Evolutionary conservation across 768 basidiomycete genomes (phyloP).

Genomic region (Tephrocybe rancida): DNA sequence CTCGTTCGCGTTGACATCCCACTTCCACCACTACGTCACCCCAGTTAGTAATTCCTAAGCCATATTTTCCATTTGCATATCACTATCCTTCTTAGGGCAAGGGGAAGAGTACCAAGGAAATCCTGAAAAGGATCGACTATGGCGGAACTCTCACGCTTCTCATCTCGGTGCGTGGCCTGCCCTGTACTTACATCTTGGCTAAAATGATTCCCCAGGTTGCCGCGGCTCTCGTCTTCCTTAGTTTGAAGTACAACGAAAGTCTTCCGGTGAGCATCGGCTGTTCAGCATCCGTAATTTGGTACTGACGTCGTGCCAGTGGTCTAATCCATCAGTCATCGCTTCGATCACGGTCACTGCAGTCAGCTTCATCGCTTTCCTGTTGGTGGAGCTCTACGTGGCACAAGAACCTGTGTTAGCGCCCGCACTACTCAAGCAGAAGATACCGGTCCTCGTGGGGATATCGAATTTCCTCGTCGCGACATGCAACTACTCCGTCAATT

Average conservation of each 20-base stretch:
- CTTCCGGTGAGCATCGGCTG: constrained; percentile 43
- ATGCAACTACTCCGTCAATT: constrained; percentile 79
- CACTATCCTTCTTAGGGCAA: constrained; percentile 54
- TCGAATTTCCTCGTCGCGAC: constrained; percentile 76
- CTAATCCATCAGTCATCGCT: constrained; percentile 51
- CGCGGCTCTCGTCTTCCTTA: constrained; percentile 68
- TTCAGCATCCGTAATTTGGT: constrained; percentile 4
- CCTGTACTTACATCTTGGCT: neutral
- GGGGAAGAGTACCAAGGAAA: constrained; percentile 63
- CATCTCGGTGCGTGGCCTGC: constrained; percentile 41
- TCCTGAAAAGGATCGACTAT: constrained; percentile 79
- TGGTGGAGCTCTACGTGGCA: constrained; percentile 65
- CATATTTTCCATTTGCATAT: neutral
- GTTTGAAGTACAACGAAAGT: constrained; percentile 69
- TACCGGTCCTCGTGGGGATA: constrained; percentile 71
- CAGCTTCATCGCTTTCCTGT: constrained; percentile 55
- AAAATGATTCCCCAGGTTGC: constrained; percentile 40
- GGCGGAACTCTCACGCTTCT: constrained; percentile 68
- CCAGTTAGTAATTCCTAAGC: constrained; percentile 44
- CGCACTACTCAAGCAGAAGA: constrained; percentile 59
- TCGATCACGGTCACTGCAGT: constrained; percentile 46
- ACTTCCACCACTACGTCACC: constrained; percentile 67
- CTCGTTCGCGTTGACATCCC: constrained; percentile 58
- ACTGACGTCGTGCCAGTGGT: constrained; percentile 46
- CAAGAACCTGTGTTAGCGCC: constrained; percentile 77